These are phyloP conservation scores for Collybia sordida DNA, from an alignment of 768 basidiomycete genomes.

Conservation along the genomic window DNA sequence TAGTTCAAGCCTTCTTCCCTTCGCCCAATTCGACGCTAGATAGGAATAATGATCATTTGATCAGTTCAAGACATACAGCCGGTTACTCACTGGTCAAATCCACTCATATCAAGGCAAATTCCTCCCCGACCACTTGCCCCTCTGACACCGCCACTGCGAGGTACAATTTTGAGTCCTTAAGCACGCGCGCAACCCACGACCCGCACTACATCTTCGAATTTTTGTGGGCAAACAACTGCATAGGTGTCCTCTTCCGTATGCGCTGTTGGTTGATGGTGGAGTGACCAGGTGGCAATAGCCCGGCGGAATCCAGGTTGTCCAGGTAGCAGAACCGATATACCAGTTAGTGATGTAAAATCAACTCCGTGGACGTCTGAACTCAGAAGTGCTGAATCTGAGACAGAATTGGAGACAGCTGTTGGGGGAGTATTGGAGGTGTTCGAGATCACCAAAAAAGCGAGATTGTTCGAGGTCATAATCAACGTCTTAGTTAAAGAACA, in stretches of 20 bases:
- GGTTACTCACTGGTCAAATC: neutral
- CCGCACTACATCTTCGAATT: neutral
- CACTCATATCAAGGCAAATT: neutral
- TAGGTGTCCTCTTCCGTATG: neutral
- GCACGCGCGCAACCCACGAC: neutral
- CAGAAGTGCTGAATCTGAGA: no score
- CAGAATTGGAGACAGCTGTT: no score
- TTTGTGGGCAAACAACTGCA: neutral
- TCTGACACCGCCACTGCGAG: neutral
- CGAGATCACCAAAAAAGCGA: no score
- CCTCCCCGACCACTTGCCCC: slow-evolving; percentile 1
- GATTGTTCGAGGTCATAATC: no score
- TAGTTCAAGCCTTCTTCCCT: neutral
- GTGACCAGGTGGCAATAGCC: neutral
- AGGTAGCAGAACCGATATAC: neutral
- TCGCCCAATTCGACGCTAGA: neutral
- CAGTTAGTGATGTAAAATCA: slow-evolving; percentile 9
- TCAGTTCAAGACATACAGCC: neutral
- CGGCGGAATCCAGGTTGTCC: neutral
- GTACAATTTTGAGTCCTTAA: neutral
- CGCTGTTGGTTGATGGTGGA: neutral
- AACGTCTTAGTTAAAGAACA: no score
- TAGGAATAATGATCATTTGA: neutral
- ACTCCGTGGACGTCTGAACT: neutral
- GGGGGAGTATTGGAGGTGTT: no score